Conservation (phyloP, 495 filamentous ascomycete species). For the Ramalina peruviana region DNA sequence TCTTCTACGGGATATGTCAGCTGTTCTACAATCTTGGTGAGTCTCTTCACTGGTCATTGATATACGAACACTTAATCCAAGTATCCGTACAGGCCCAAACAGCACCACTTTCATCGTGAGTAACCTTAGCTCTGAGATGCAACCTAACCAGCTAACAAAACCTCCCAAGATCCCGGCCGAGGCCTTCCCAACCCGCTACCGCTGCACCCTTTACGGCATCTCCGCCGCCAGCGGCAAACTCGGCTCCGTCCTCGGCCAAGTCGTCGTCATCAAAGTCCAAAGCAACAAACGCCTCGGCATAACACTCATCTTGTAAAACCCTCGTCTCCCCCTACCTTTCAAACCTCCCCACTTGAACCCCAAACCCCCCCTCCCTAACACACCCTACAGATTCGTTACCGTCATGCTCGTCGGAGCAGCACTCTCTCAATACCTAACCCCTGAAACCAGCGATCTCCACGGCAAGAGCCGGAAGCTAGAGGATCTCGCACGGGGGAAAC, state of each 20-base stretch:
- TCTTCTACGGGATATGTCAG: conserved; percentile 45
- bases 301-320: conserved; percentile 6
- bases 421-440: conserved; percentile 2
- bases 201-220: conserved; percentile 42
- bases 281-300: conserved; percentile 1
- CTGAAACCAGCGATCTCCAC: conserved; percentile 7
- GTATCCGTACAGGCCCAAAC: conserved; percentile 26
- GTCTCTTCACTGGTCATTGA: not conserved
- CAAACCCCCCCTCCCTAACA: not conserved
- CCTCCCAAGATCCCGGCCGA: conserved; percentile 34
- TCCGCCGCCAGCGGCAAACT: conserved; percentile 42
- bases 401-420: conserved; percentile 12
- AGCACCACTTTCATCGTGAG: conserved; percentile 44
- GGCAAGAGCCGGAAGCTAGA: conserved; percentile 8
- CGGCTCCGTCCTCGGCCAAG: conserved; percentile 42
- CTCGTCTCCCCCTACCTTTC: not conserved
- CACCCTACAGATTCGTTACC: conserved; percentile 5
- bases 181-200: conserved; percentile 47
- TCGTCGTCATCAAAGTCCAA: conserved; percentile 27
- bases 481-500: conserved; percentile 4
- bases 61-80: not conserved
- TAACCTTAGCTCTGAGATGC: not conserved
- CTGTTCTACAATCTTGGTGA: conserved; percentile 49
- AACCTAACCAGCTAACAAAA: not conserved
- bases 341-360: not conserved